Conservation (phyloP, 495 filamentous ascomycete species). For the Aspergillus affinis region DNA sequence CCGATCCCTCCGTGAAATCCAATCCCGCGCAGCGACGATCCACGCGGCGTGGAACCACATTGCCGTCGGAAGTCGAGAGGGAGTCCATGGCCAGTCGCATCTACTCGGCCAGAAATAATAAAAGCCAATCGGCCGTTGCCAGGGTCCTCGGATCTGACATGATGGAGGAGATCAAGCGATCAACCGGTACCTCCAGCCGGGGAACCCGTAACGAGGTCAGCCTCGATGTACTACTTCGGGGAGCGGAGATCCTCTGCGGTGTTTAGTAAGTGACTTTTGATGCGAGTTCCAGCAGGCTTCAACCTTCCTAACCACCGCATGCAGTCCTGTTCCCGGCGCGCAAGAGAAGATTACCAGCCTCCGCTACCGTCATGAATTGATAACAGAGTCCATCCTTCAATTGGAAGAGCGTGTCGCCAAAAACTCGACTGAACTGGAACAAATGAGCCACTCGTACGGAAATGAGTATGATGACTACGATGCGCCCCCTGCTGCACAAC, state of each 20-base stretch:
- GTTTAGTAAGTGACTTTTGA: slow-evolving; percentile 64
- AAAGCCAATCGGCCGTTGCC: slow-evolving; percentile 82
- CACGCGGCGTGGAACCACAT: slow-evolving; percentile 49
- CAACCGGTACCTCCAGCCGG: slow-evolving; percentile 40
- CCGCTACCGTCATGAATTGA: slow-evolving; percentile 67
- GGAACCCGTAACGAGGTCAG: slow-evolving; percentile 70
- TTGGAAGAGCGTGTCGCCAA: slow-evolving; percentile 78
- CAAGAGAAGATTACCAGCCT: slow-evolving; percentile 71
- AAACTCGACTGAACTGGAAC: slow-evolving; percentile 71
- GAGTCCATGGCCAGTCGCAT: slow-evolving; percentile 52
- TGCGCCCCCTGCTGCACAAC: slow-evolving; percentile 41
- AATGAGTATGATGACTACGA: slow-evolving; percentile 37
- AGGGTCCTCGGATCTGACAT: slow-evolving; percentile 85
- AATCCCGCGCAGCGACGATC: slow-evolving; percentile 40
- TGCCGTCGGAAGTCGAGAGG: slow-evolving; percentile 39
- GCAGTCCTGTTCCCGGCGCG: slow-evolving; percentile 76
- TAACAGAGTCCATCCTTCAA: slow-evolving; percentile 70
- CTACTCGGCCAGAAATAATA: slow-evolving; percentile 54
- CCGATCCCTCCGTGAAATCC: slow-evolving; percentile 61
- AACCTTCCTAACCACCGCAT: not conserved
- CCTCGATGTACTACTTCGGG: slow-evolving; percentile 79
- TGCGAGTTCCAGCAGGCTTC: not conserved
- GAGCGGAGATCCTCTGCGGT: slow-evolving; percentile 85
- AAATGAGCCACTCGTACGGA: slow-evolving; percentile 61
- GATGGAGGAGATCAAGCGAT: slow-evolving; percentile 74